Conservation (phyloP, 768 basidiomycete genomes). For the Vararia minispora region DNA sequence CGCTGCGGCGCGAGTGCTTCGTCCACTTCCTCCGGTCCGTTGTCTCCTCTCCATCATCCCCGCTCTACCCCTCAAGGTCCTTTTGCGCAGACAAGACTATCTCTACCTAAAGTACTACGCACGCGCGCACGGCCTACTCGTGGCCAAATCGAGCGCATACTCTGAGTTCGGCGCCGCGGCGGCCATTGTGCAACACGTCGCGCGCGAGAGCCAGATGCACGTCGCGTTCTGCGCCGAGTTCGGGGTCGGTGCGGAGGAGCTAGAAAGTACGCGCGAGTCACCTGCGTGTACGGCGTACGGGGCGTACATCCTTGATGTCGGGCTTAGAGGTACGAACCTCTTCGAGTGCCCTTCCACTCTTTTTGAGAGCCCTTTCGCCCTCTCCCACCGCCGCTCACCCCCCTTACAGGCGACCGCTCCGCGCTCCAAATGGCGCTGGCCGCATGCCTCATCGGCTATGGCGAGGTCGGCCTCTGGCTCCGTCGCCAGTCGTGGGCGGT, state of each 20-base stretch:
- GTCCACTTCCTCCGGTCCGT: slow-evolving; percentile 76
- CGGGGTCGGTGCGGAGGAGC: slow-evolving; percentile 49
- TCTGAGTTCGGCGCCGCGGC: slow-evolving; percentile 50
- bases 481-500: slow-evolving; percentile 47
- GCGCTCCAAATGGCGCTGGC: slow-evolving; percentile 73
- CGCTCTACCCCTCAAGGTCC: neutral
- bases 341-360: neutral
- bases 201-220: slow-evolving; percentile 65
- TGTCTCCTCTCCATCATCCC: neutral
- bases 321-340: slow-evolving; percentile 56
- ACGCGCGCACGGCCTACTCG: slow-evolving; percentile 71
- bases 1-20: slow-evolving; percentile 54
- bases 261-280: slow-evolving; percentile 54
- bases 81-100: slow-evolving; percentile 58
- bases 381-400: neutral
- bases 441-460: slow-evolving; percentile 85
- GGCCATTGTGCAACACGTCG: slow-evolving; percentile 49
- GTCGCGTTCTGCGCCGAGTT: slow-evolving; percentile 59
- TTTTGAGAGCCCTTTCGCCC: neutral
- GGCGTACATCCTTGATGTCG: slow-evolving; percentile 72
- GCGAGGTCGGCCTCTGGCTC: slow-evolving; percentile 84
- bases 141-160: slow-evolving; percentile 64
- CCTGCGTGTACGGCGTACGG: slow-evolving; percentile 77
- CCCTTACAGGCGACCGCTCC: slow-evolving; percentile 46
- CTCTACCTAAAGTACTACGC: slow-evolving; percentile 76